Evolutionary conservation across 495 filamentous ascomycete species (phyloP).

Genomic region (Tuber aestivum): DNA sequence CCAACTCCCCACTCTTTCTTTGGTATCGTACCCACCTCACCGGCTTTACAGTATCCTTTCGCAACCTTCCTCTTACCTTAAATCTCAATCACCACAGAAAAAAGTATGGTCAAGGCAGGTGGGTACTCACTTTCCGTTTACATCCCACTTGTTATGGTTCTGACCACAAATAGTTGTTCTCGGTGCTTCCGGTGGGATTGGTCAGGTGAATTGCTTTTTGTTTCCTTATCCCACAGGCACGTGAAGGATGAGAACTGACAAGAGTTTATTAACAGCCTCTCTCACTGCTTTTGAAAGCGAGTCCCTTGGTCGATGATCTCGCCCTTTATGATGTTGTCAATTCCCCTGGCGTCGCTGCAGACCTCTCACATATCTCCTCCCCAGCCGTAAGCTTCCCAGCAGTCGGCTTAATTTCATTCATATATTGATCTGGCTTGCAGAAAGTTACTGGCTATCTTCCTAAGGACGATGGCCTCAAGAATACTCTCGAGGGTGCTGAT

Average conservation of each 20-base stretch:
- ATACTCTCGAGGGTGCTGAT: slow-evolving; percentile 81
- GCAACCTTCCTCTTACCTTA: slow-evolving; percentile 16
- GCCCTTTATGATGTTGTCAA: slow-evolving; percentile 98
- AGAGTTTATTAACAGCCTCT: slow-evolving; percentile 61
- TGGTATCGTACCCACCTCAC: slow-evolving; percentile 1
- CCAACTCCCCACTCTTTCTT: slow-evolving; percentile 34
- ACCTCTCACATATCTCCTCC: slow-evolving; percentile 95
- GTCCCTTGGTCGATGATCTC: slow-evolving; percentile 79
- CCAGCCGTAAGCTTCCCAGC: slow-evolving; percentile 62
- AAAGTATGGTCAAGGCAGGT: slow-evolving; percentile 87
- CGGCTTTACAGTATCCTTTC: slow-evolving; percentile 24
- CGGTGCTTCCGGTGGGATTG: slow-evolving; percentile 95
- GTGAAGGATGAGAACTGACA: slow-evolving; percentile 35
- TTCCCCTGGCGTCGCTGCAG: slow-evolving; percentile 89
- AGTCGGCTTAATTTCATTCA: background rate
- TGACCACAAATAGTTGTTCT: slow-evolving; percentile 63
- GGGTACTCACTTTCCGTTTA: slow-evolving; percentile 36
- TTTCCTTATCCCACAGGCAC: background rate
- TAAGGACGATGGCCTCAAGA: slow-evolving; percentile 79
- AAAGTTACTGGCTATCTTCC: slow-evolving; percentile 88
- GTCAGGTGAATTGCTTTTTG: slow-evolving; percentile 63
- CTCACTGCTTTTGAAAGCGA: slow-evolving; percentile 87
- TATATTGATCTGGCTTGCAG: slow-evolving; percentile 47
- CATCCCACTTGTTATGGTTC: slow-evolving; percentile 4
- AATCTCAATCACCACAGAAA: slow-evolving; percentile 18